These are phyloP conservation scores for Globisporangium ultimum DNA, from an alignment of 352 stramenopile genomes.

Conservation along the genomic window DNA sequence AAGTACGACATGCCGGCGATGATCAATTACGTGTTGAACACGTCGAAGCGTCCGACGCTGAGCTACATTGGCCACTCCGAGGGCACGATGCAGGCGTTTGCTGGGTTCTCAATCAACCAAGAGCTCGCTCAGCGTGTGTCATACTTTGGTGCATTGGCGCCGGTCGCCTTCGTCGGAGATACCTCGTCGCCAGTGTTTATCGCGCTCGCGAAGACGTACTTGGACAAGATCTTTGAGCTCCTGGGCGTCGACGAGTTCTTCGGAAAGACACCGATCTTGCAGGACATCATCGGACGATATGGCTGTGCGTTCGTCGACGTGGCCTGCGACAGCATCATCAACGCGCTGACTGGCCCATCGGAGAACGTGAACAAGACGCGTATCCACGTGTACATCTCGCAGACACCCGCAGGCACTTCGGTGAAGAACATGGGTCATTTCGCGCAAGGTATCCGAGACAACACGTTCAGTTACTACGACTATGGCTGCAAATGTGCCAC, in stretches of 20 bases:
- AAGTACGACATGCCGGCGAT: slow-evolving; percentile 48
- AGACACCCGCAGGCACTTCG: slow-evolving; percentile 48
- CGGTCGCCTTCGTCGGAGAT: slow-evolving; percentile 36
- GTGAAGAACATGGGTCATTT: slow-evolving; percentile 60
- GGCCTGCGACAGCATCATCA: slow-evolving; percentile 40
- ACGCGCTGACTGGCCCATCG: slow-evolving; percentile 35
- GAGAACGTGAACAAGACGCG: slow-evolving; percentile 44
- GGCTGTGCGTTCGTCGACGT: slow-evolving; percentile 38
- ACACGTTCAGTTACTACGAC: slow-evolving; percentile 51
- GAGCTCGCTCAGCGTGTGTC: slow-evolving; percentile 39
- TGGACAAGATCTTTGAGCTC: slow-evolving; percentile 36
- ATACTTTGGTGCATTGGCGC: slow-evolving; percentile 53
- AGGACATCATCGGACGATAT: slow-evolving; percentile 32
- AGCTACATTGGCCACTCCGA: slow-evolving; percentile 57
- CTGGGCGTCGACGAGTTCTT: slow-evolving; percentile 16
- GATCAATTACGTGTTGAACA: slow-evolving; percentile 41
- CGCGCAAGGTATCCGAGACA: slow-evolving; percentile 44
- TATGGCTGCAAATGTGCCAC: slow-evolving; percentile 43
- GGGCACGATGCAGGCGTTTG: slow-evolving; percentile 54
- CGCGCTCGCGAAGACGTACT: slow-evolving; percentile 32
- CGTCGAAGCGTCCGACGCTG: slow-evolving; percentile 30
- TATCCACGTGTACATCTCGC: slow-evolving; percentile 52
- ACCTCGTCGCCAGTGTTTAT: slow-evolving; percentile 29
- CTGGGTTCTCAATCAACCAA: slow-evolving; percentile 54
- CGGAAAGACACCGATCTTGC: slow-evolving; percentile 14